Percentiles rank a stretch among this genome's conserved stretches.
phyloP scores from a whole-genome alignment of 2,329 filamentous ascomycete genomes.

The Fusarium nurragi region DNA sequence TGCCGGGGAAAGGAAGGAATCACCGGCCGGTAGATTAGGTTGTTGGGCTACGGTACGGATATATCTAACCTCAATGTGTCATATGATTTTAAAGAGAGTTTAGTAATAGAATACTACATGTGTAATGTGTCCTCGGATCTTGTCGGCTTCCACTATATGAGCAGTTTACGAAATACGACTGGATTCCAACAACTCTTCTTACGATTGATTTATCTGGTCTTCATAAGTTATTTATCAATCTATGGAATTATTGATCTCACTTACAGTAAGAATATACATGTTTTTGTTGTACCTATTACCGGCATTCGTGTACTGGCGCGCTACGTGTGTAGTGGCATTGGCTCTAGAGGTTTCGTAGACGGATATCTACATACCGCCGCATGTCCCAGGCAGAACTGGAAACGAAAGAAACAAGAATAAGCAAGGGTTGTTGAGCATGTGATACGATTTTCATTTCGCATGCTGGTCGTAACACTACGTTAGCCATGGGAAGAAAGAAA shows the following conservation, averaged over 20 bases:
- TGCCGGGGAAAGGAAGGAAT: slow-evolving; percentile 1
- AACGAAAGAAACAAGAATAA: slow-evolving; percentile 7
- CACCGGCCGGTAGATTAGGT: neutral
- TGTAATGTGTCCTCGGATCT: neutral
- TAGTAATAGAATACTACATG: too few species aligned
- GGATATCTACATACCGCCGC: slow-evolving; percentile 39
- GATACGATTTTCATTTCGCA: slow-evolving; percentile 15
- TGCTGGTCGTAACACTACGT: neutral
- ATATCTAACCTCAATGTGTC: neutral
- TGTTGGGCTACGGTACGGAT: neutral
- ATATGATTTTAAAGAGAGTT: neutral
- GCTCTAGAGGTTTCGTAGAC: slow-evolving; percentile 8
- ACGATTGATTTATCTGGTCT: neutral
- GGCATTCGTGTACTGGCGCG: neutral
- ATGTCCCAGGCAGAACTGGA: slow-evolving; percentile 9
- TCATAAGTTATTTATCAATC: neutral
- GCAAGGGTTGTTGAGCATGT: slow-evolving; percentile 27
- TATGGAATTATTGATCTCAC: neutral
- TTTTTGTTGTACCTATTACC: neutral
- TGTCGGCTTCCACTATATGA: neutral
- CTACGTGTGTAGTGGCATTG: slow-evolving; percentile 23
- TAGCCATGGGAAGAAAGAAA: neutral
- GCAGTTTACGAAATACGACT: neutral
- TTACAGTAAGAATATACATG: neutral
- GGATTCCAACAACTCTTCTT: neutral